phyloP scores from a whole-genome alignment of 257 asterid species.

The Verbascum thapsus region DNA sequence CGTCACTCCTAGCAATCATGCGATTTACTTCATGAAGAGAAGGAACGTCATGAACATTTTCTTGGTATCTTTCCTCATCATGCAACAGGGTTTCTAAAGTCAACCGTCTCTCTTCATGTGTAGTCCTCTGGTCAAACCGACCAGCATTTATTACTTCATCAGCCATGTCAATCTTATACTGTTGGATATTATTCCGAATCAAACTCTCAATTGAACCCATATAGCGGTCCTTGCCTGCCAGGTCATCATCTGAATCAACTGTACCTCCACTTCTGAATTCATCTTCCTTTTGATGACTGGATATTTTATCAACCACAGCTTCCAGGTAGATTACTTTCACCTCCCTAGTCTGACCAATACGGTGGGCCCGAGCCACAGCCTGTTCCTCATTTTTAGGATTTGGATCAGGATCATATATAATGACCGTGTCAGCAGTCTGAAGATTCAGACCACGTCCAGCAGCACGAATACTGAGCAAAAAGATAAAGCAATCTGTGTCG shows the following conservation, averaged over 20 bases:
- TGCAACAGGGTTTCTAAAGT: conserved; percentile 93
- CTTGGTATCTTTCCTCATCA: conserved; percentile 97
- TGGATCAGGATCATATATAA: conserved; percentile 99
- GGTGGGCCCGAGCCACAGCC: conserved; percentile 99
- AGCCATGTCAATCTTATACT: conserved; percentile 99
- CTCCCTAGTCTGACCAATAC: conserved; percentile 98
- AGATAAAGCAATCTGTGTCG: conserved; percentile 86
- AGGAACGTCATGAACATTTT: conserved; percentile 93
- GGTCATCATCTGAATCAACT: conserved; percentile 94
- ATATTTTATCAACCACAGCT: conserved; percentile 88
- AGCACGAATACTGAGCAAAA: conserved; percentile 98
- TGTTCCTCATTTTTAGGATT: conserved; percentile 99
- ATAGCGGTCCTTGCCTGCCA: conserved; percentile 93
- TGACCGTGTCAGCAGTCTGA: conserved; percentile 96
- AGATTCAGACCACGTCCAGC: conserved; percentile 99
- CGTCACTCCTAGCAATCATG: conserved; percentile 98
- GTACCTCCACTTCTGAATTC: conserved; percentile 74
- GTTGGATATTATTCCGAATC: conserved; percentile 94
- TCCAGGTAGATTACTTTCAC: conserved; percentile 97
- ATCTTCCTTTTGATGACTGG: conserved; percentile 96
- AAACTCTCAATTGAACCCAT: conserved; percentile 96
- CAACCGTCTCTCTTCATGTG: conserved; percentile 97
- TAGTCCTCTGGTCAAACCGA: conserved; percentile 97
- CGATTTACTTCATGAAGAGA: conserved; percentile 96
- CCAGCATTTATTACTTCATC: conserved; percentile 99